Base-by-base conservation (phyloP, 2,329 filamentous ascomycete species). In the Apiospora koreana region DNA sequence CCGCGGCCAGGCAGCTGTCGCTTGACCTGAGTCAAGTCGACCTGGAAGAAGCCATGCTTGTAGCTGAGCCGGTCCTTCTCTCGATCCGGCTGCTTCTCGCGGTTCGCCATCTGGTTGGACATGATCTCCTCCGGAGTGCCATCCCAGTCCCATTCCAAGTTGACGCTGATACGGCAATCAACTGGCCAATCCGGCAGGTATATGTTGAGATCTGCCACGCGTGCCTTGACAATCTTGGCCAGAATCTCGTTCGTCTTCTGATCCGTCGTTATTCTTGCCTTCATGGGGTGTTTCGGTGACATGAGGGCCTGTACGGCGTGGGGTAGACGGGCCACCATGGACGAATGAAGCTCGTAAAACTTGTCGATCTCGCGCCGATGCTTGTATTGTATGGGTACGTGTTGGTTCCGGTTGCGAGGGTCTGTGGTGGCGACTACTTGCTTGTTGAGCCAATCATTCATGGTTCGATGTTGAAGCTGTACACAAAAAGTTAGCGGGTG, bases 61-160 rank as follows among this genome's bases (percentile, higher is more conserved):
- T 99, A 99, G 78, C 93, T 97, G 79, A 99, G 85, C 23, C 96
- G 89, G 80, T 99, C 95, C 81, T 99, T 99, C 75, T 89, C 91
- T 8, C 95, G 90, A 76, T 94, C 91, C 8, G 86, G 83, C 74
- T 81, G 80, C 38, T 77, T 76, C 77, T 83, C 76, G 77, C 85
- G 74, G 69, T 80, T 73, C 75, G 81, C 68, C 73, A 76, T 54
- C 76, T 80, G 65, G 77, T 77, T 68, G 31, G 80, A 77, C 75
- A 88, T 85, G 18, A 90, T 79, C 71, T 89, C 87, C 48, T 88
- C 84, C 3, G 90, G 85, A 0, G 93, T 77, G 1, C 94, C 94
- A 3, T 94, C 87, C 84, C 91, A 97, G 69, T 92, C 88, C 88
- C 97, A 94, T 88, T 99, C 97, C 2, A 99, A 87, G 78, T 97